Percentiles rank a stretch among this genome's conserved stretches.
Evolutionary conservation across 306 rosid species (phyloP).

Genomic region (Begonia peltatifolia): DNA sequence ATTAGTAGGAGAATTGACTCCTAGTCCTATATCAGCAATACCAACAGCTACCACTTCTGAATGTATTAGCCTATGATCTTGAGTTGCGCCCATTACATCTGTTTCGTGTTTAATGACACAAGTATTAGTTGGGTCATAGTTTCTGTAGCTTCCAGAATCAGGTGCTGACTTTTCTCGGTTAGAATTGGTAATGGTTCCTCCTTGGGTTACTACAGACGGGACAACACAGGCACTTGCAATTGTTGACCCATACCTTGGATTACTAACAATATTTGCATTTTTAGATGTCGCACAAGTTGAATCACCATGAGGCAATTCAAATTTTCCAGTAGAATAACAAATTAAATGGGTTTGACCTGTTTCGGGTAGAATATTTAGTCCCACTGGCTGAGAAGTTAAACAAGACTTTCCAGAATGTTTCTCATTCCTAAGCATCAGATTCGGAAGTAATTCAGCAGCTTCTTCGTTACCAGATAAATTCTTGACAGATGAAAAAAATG

Average conservation of each 20-base stretch:
- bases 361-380: slow-evolving; percentile 25
- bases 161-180: slow-evolving; percentile 23
- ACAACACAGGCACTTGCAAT: slow-evolving; percentile 18
- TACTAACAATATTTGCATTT: slow-evolving; percentile 20
- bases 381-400: slow-evolving; percentile 26
- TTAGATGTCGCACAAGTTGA: slow-evolving; percentile 19
- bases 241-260: slow-evolving; percentile 18
- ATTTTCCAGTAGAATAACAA: slow-evolving; percentile 25
- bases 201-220: slow-evolving; percentile 24
- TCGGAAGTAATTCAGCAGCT: slow-evolving; percentile 20
- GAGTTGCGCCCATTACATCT: slow-evolving; percentile 21
- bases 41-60: slow-evolving; percentile 26
- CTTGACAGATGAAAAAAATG: slow-evolving; percentile 24
- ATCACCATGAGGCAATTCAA: slow-evolving; percentile 25
- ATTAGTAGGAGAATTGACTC: slow-evolving; percentile 19
- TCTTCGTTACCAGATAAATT: slow-evolving; percentile 26
- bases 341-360: slow-evolving; percentile 13
- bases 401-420: slow-evolving; percentile 27
- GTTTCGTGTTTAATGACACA: slow-evolving; percentile 26
- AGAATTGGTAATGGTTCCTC: slow-evolving; percentile 22
- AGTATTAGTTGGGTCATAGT: slow-evolving; percentile 26
- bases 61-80: slow-evolving; percentile 23
- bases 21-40: slow-evolving; percentile 24
- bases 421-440: slow-evolving; percentile 28
- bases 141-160: slow-evolving; percentile 22